Evolutionary conservation across 768 basidiomycete genomes (phyloP).

Genomic region (Tephrocybe sp.): DNA sequence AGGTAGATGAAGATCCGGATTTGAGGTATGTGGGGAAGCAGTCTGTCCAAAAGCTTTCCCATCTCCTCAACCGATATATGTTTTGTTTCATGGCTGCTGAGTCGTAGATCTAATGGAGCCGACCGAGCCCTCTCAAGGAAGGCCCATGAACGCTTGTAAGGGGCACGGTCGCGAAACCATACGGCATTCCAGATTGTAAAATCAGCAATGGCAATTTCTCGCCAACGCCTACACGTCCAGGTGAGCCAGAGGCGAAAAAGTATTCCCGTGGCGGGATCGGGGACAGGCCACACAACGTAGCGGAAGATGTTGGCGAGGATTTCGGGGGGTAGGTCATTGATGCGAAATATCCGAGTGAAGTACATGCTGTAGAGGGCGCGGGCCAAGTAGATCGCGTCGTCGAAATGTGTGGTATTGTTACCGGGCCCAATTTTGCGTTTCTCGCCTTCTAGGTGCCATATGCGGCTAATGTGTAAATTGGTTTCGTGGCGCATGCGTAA

Average conservation of each 20-base stretch:
- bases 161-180: slow-evolving; percentile 55
- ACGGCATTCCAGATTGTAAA: slow-evolving; percentile 63
- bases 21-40: slow-evolving; percentile 54
- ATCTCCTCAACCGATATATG: slow-evolving; percentile 44
- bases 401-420: slow-evolving; percentile 11
- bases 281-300: slow-evolving; percentile 53
- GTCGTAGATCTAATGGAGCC: slow-evolving; percentile 59
- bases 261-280: slow-evolving; percentile 33
- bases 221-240: slow-evolving; percentile 60
- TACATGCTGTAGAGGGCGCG: slow-evolving; percentile 30
- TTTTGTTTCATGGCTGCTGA: slow-evolving; percentile 41
- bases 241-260: slow-evolving; percentile 48
- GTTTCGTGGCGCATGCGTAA: slow-evolving; percentile 15
- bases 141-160: slow-evolving; percentile 49
- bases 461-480: slow-evolving; percentile 12
- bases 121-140: slow-evolving; percentile 60
- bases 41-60: slow-evolving; percentile 43
- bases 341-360: slow-evolving; percentile 45
- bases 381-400: slow-evolving; percentile 31
- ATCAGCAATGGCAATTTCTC: slow-evolving; percentile 46
- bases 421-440: slow-evolving; percentile 1
- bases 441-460: slow-evolving; percentile 13
- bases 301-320: slow-evolving; percentile 67
- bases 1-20: slow-evolving; percentile 62
- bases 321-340: slow-evolving; percentile 66